Conservation (phyloP, 129 eudicot genomes). For the Ambrosia artemisiifolia region DNA sequence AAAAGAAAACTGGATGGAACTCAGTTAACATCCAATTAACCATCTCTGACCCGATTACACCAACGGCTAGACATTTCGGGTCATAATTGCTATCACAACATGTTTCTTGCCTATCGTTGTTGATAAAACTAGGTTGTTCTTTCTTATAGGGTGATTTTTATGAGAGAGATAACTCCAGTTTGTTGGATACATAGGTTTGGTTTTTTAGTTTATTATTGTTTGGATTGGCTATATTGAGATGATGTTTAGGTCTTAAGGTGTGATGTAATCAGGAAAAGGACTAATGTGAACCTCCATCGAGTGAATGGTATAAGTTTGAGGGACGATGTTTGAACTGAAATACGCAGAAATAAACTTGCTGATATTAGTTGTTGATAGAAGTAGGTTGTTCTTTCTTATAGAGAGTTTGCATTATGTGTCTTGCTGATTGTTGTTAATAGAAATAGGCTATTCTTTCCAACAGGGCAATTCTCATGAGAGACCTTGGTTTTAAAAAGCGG, state of each 20-base stretch:
- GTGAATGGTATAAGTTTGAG: too few species aligned
- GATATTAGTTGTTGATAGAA: background rate
- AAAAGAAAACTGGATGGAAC: too few species aligned
- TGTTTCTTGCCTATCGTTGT: background rate
- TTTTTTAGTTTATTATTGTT: too few species aligned
- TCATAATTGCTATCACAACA: background rate
- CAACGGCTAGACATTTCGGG: too few species aligned
- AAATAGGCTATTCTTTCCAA: slow-evolving; percentile 5
- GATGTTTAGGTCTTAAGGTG: background rate
- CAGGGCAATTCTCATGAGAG: background rate
- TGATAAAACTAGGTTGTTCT: slow-evolving; percentile 10
- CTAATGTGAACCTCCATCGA: too few species aligned
- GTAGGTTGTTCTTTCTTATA: background rate
- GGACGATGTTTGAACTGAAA: too few species aligned
- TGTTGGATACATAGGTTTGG: too few species aligned
- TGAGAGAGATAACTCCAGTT: background rate
- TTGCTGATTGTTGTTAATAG: slow-evolving; percentile 9
- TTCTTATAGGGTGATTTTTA: background rate
- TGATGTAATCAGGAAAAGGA: background rate
- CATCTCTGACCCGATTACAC: too few species aligned
- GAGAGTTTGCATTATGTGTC: background rate
- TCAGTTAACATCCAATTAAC: too few species aligned
- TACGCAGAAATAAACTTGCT: background rate
- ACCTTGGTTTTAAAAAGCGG: background rate
- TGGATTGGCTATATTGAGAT: too few species aligned